Conservation (phyloP, 2,329 filamentous ascomycete genomes). For the Venturia pyrina region DNA sequence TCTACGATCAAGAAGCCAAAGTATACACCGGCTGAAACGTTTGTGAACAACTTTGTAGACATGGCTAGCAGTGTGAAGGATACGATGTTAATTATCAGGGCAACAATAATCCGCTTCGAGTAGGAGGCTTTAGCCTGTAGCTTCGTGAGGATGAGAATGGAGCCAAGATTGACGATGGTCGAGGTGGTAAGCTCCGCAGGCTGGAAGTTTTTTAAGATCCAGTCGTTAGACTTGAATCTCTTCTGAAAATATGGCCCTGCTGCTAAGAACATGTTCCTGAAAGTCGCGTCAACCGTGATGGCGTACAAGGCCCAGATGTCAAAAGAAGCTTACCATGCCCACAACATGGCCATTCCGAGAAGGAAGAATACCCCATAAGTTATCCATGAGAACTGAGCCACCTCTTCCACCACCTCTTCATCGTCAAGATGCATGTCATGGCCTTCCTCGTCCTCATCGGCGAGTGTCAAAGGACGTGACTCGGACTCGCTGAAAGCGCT, state of each 20-base stretch:
- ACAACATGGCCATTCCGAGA: constrained; percentile 87
- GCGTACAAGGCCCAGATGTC: constrained; percentile 19
- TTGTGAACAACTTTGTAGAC: constrained; percentile 62
- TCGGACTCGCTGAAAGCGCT: constrained; percentile 1
- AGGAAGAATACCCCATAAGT: constrained; percentile 81
- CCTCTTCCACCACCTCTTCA: neutral
- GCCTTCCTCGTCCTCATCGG: constrained; percentile 16
- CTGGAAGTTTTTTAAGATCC: constrained; percentile 75
- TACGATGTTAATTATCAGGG: constrained; percentile 65
- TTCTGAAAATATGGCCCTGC: constrained; percentile 86
- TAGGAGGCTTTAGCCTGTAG: constrained; percentile 79
- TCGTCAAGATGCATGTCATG: neutral
- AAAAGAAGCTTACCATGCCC: constrained; percentile 66
- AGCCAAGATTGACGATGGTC: constrained; percentile 68
- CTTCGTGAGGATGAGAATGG: constrained; percentile 67
- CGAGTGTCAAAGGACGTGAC: constrained; percentile 7
- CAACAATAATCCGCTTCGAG: constrained; percentile 69
- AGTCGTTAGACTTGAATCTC: constrained; percentile 62
- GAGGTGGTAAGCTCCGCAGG: constrained; percentile 80
- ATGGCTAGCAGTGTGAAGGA: constrained; percentile 70
- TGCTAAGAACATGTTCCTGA: constrained; percentile 95
- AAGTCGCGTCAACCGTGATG: constrained; percentile 13
- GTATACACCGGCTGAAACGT: constrained; percentile 55
- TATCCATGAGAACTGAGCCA: constrained; percentile 61
- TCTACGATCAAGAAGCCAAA: constrained; percentile 73